Evolutionary conservation across 768 basidiomycete species (phyloP).

Genomic region (Termitomyces sp.): DNA sequence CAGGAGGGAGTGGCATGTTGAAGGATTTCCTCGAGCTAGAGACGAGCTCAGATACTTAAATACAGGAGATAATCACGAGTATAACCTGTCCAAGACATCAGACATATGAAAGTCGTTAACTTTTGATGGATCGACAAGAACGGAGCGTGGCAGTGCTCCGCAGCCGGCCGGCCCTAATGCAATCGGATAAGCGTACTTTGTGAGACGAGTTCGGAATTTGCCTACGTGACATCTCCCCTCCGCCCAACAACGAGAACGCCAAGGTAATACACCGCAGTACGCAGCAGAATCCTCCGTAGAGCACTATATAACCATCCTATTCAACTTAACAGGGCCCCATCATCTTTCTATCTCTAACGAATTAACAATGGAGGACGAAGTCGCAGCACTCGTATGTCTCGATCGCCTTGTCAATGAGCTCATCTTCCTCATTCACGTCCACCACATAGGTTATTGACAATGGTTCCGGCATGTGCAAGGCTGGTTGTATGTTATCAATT

Average conservation of each 20-base stretch:
- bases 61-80: slow-evolving; percentile 11
- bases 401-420: slow-evolving; percentile 1
- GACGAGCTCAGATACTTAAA: neutral
- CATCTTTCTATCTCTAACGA: slow-evolving; percentile 24
- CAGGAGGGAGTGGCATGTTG: slow-evolving; percentile 16
- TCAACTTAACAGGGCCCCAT: slow-evolving; percentile 11
- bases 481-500: slow-evolving; percentile 73
- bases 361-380: slow-evolving; percentile 42
- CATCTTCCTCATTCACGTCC: slow-evolving; percentile 5
- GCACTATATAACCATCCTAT: slow-evolving; percentile 10
- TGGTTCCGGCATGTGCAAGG: slow-evolving; percentile 99
- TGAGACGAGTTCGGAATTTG: slow-evolving; percentile 16
- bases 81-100: neutral
- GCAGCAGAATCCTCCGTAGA: slow-evolving; percentile 16
- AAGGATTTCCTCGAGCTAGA: neutral
- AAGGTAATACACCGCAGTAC: slow-evolving; percentile 20
- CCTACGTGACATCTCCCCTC: slow-evolving; percentile 18
- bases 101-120: neutral
- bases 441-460: slow-evolving; percentile 73
- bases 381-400: slow-evolving; percentile 45
- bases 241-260: slow-evolving; percentile 21
- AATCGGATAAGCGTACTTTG: slow-evolving; percentile 27
- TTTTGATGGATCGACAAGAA: neutral
- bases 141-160: slow-evolving; percentile 4
- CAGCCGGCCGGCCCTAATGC: slow-evolving; percentile 26